These are phyloP conservation scores for Berkeleyomyces basicola DNA, from an alignment of 2,329 filamentous ascomycete genomes.

Conservation along the genomic window DNA sequence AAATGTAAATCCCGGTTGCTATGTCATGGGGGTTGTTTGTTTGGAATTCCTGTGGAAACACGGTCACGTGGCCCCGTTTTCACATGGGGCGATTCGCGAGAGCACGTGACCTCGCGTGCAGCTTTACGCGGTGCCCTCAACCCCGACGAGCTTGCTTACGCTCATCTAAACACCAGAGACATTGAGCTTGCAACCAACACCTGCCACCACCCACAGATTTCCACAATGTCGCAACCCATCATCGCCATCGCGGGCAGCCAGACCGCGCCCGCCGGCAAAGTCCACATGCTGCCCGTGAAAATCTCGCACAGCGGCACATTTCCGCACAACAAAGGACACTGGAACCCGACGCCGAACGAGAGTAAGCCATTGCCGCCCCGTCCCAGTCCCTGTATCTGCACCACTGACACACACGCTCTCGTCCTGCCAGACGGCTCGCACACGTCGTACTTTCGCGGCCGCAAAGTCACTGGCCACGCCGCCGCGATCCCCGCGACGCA, in stretches of 20 bases:
- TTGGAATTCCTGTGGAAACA: no score
- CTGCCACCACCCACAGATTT: neutral
- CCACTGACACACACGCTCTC: no score
- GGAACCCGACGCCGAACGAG: constrained; percentile 30
- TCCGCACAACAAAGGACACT: constrained; percentile 47
- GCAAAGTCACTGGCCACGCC: constrained; percentile 54
- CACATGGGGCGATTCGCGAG: no score
- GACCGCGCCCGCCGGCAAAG: constrained; percentile 27
- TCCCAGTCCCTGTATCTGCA: neutral
- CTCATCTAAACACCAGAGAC: neutral
- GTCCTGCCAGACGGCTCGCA: constrained; percentile 29
- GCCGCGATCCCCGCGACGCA: constrained; percentile 57
- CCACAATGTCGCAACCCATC: constrained; percentile 27
- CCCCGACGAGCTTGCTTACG: no score
- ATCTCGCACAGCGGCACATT: constrained; percentile 65
- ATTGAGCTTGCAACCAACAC: neutral
- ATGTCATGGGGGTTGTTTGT: no score
- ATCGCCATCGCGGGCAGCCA: constrained; percentile 23
- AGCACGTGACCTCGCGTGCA: constrained; percentile 5
- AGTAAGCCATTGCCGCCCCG: constrained; percentile 21
- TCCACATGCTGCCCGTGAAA: constrained; percentile 64
- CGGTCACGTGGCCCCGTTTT: no score
- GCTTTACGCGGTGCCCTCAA: neutral
- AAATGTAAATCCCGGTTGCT: no score
- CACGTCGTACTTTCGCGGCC: constrained; percentile 59